Evolutionary conservation across 257 asterid species (phyloP), one percentile per base, ranked within the genome.

Genomic region (Capsicum pubescens): DNA sequence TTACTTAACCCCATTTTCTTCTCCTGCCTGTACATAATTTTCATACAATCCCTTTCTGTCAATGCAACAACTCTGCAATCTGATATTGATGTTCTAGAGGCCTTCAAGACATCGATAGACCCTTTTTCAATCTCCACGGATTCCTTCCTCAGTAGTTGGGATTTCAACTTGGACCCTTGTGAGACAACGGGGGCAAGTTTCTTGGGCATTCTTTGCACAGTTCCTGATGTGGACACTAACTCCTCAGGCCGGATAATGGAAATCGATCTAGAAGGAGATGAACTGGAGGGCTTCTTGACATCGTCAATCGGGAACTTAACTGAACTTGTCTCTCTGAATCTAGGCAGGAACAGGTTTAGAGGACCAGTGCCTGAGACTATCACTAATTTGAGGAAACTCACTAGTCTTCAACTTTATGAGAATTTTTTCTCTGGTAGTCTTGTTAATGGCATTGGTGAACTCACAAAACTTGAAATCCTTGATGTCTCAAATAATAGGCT

Each of bases 211-310:
- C 74, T 88, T 11, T 88, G 90, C n/a, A 78, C 86, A 8, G 44
- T 82, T 48, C 86, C 90, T 19, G 86, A 64, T 64, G 71, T 84
- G 5, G 83, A 77, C 72, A 91, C 46, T 15, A 77, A 90, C 44
- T 61, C 90, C 55, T 78, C 88, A 68, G 70, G 85, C 82, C 85
- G 91, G 9, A 80, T 91, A 14, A 66, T 81, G 0, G 91, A 48
- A 63, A 86, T 91, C 21, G 87, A 88, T 63, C 88, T 91, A 4
- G 93, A 91, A 79, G 93, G 88, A 6, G 94, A 91, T 16, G 91
- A 89, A 21, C 82, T 91, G 8, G 94, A 91, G 74, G 91, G 94
- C 3, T 91, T 90, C 82, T 63, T 91, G 55, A 84, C 89, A 26
- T 90, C 92, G 3, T 55, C 74, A 5, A 72, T 89, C 14, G 94